Base-by-base conservation (phyloP, 176 grass and related monocot genomes). In the Rhynchospora breviuscula region DNA sequence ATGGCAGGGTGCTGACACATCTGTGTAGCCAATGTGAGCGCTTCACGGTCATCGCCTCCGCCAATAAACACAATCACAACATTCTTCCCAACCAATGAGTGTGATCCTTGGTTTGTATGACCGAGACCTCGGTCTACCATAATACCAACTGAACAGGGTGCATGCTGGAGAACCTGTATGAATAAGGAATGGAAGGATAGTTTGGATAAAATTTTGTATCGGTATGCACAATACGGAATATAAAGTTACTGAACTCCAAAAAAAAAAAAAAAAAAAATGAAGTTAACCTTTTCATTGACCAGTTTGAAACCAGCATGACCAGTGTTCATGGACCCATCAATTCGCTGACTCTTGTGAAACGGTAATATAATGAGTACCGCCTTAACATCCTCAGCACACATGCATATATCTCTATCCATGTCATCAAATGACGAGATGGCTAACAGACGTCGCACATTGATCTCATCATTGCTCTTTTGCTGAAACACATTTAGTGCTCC, bases 351-450 rank as follows among this genome's bases (percentile, higher is more conserved):
- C 85, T 93, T 97, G 89, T 93, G 93, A 76, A 80, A 97, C 0
- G 93, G 93, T 0, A 93, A 45, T 10, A 93, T 82, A 44, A 97
- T 84, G 2, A 97, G 48, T 21, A 84, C 87, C 0, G 87, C 87
- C 93, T 88, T 91, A 11, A 85, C 89, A 81, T 97, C 93, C 76
- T 90, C 87, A 0, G 91, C 89, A 63, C 88, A 90, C 68, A 90
- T 88, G 83, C 91, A 97, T n/a, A 97, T 84, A 86, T 97, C 93
- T 62, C 64, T 74, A 58, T 93, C 87, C 93, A 97, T 93, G 89
- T 93, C 91, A 2, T 67, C 81, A 80, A 97, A 97, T 21, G 87
- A 85, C 0, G 93, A 97, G 6, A 97, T 61, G 14, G 89, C 91
- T 13, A 97, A 80, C 45, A 93, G 62, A 1, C 89, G 59, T 0